Evolutionary conservation across 73 alveolate genomes (phyloP).

Genomic region (Stentor roeselii): DNA sequence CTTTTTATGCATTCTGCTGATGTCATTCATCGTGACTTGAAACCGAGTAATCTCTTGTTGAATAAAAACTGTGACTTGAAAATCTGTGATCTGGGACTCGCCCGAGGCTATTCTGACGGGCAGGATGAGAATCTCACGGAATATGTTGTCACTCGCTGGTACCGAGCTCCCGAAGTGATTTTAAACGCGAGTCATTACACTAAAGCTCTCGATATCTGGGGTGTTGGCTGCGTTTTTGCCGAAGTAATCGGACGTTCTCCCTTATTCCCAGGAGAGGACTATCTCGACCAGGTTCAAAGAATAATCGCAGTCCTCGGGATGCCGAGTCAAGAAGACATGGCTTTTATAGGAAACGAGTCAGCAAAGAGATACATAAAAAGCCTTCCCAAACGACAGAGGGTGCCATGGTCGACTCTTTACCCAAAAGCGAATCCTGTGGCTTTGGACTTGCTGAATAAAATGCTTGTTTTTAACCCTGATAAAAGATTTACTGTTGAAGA

Average conservation of each 20-base stretch:
- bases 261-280: constrained; percentile 89
- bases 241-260: constrained; percentile 90
- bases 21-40: constrained; percentile 80
- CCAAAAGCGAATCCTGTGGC: constrained; percentile 89
- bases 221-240: constrained; percentile 82
- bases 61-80: constrained; percentile 85
- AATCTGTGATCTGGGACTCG: constrained; percentile 75
- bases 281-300: constrained; percentile 78
- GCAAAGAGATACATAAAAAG: constrained; percentile 79
- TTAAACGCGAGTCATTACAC: constrained; percentile 78
- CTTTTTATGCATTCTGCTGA: constrained; percentile 82
- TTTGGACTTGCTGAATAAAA: constrained; percentile 76
- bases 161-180: constrained; percentile 59
- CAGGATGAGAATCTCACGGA: constrained; percentile 71
- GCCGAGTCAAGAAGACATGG: constrained; percentile 83
- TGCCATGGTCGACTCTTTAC: constrained; percentile 77
- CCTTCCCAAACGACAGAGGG: constrained; percentile 78
- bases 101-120: constrained; percentile 72
- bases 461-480: constrained; percentile 90
- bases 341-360: constrained; percentile 83
- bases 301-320: constrained; percentile 83
- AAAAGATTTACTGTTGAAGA: constrained; percentile 80
- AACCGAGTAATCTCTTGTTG: constrained; percentile 79
- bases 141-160: no score
- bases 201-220: constrained; percentile 78